These are phyloP conservation scores for Globisporangium orthogonon DNA, from an alignment of 352 stramenopile species.

Conservation along the genomic window DNA sequence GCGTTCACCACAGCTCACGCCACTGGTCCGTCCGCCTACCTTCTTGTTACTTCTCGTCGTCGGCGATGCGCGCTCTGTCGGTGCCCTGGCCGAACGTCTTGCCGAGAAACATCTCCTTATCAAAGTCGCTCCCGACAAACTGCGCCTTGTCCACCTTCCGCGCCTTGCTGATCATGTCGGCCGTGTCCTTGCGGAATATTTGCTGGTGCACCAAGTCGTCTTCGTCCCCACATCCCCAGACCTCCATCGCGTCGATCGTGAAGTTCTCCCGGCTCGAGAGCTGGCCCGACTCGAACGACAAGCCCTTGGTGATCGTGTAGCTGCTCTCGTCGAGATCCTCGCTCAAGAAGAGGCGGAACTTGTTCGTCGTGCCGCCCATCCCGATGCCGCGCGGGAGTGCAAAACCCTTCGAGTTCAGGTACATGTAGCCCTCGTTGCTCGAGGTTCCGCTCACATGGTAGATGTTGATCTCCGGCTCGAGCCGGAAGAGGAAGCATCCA, in stretches of 20 bases:
- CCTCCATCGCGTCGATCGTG: slow-evolving; percentile 57
- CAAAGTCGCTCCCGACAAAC: slow-evolving; percentile 79
- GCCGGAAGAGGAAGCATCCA: slow-evolving; percentile 73
- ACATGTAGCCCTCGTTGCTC: slow-evolving; percentile 74
- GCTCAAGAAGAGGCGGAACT: slow-evolving; percentile 74
- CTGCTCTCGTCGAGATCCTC: slow-evolving; percentile 82
- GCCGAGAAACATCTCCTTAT: slow-evolving; percentile 73
- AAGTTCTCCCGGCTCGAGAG: slow-evolving; percentile 62
- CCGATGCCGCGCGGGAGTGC: slow-evolving; percentile 66
- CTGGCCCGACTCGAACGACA: slow-evolving; percentile 62
- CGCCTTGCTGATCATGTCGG: slow-evolving; percentile 77
- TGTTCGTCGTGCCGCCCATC: slow-evolving; percentile 68
- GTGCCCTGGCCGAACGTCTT: slow-evolving; percentile 77
- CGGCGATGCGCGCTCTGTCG: slow-evolving; percentile 52
- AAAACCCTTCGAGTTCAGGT: slow-evolving; percentile 83
- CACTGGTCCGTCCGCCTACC: background rate
- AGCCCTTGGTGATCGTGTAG: slow-evolving; percentile 67
- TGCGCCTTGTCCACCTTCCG: slow-evolving; percentile 85
- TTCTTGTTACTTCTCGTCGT: slow-evolving; percentile 59
- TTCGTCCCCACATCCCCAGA: slow-evolving; percentile 75
- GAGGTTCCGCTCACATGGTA: slow-evolving; percentile 46
- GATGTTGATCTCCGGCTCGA: slow-evolving; percentile 53
- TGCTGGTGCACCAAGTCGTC: slow-evolving; percentile 44
- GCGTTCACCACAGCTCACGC: background rate
- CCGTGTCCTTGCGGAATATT: slow-evolving; percentile 65